phyloP scores from a whole-genome alignment of 805 yeast genomes.

The Schizosaccharomyces pombe region DNA sequence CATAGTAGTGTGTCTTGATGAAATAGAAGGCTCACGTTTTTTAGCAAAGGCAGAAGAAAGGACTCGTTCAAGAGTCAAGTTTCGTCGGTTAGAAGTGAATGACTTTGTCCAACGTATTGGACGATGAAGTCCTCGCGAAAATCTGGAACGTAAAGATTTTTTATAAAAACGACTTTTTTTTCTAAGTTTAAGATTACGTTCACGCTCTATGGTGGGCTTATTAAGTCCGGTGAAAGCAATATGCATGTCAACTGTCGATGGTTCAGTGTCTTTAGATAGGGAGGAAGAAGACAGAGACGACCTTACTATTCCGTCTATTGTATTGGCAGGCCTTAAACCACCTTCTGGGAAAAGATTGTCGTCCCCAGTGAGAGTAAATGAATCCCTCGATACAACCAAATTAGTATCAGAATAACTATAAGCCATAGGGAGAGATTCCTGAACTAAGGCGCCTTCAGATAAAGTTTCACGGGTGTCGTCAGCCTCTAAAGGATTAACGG shows the following conservation, averaged over 20 bases:
- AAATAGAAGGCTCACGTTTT: conserved; percentile 7
- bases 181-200: conserved; percentile 8
- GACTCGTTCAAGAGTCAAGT: conserved; percentile 7
- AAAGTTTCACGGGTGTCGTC: neutral
- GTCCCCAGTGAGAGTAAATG: too few relatives aligned
- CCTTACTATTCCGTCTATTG: neutral
- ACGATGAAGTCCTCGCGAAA: neutral
- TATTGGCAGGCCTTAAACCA: too few relatives aligned
- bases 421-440: neutral
- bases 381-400: neutral
- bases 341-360: too few relatives aligned
- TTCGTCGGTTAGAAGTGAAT: neutral
- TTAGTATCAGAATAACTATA: neutral
- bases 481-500: neutral
- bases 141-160: conserved; percentile 11
- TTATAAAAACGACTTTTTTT: conserved; percentile 28
- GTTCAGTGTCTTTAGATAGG: neutral
- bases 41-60: conserved; percentile 8
- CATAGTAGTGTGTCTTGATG: conserved; percentile 18
- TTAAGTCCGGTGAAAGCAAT: neutral
- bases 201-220: neutral
- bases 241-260: neutral
- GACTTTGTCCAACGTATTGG: conserved; percentile 4
- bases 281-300: neutral
- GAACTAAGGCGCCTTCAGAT: neutral